Evolutionary conservation across 2,329 filamentous ascomycete species (phyloP).

Genomic region (Penicillium oxalicum): DNA sequence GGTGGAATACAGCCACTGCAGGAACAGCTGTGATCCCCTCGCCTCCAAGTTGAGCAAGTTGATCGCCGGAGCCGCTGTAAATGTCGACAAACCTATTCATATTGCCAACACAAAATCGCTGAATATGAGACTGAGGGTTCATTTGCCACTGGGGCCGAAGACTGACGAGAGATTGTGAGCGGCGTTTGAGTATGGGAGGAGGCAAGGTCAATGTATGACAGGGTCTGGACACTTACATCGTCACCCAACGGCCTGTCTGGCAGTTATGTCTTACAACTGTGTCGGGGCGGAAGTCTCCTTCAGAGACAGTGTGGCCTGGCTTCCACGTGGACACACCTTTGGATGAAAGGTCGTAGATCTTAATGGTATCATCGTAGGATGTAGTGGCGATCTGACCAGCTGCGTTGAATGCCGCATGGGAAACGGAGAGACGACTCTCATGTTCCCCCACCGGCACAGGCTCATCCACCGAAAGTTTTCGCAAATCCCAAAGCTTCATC

Average conservation of each 20-base stretch:
- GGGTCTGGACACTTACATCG: constrained; percentile 53
- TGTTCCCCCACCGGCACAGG: constrained; percentile 77
- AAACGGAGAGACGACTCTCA: constrained; percentile 75
- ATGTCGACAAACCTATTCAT: constrained; percentile 98
- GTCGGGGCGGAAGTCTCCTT: constrained; percentile 62
- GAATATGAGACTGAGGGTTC: constrained; percentile 67
- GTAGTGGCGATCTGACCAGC: constrained; percentile 83
- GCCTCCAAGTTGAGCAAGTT: constrained; percentile 80
- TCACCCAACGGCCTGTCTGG: constrained; percentile 92
- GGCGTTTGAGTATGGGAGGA: not conserved
- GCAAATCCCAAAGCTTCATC: constrained; percentile 85
- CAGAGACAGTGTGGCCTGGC: constrained; percentile 51
- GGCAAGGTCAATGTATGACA: not conserved
- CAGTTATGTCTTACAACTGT: constrained; percentile 79
- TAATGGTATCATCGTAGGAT: constrained; percentile 91
- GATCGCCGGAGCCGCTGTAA: constrained; percentile 73
- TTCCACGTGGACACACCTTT: constrained; percentile 55
- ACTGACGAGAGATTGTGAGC: constrained; percentile 32
- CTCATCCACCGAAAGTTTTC: constrained; percentile 60
- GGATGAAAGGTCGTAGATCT: constrained; percentile 72
- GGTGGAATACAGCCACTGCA: constrained; percentile 85
- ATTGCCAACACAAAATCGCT: constrained; percentile 88
- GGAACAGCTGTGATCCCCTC: constrained; percentile 93
- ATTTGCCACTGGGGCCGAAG: constrained; percentile 86
- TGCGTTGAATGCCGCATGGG: constrained; percentile 83